A percentile compares a stretch with the other conserved stretches of the same genome.
Conservation (phyloP, 2,329 filamentous ascomycete species). For the Sphaerostilbella broomeana region DNA sequence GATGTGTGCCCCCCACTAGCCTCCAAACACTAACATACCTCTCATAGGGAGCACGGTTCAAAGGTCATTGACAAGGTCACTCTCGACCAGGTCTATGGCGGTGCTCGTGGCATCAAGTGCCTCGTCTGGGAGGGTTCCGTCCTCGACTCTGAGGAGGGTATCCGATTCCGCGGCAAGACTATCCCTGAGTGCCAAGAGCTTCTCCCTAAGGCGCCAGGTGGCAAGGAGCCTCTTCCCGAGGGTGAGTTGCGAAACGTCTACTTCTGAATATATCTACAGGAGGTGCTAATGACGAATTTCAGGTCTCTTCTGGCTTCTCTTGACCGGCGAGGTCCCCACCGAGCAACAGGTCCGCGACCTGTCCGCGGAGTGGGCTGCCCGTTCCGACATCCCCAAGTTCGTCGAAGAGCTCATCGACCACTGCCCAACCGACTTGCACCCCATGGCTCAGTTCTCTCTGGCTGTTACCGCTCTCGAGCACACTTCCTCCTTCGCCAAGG, state of each 20-base stretch:
- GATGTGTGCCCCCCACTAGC: not conserved
- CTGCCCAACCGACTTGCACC: constrained; percentile 97
- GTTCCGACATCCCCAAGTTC: constrained; percentile 94
- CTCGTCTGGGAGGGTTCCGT: constrained; percentile 99
- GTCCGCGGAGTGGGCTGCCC: constrained; percentile 97
- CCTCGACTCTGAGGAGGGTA: constrained; percentile 96
- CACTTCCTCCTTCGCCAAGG: constrained; percentile 95
- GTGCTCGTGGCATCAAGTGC: constrained; percentile 97
- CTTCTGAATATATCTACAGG: not conserved
- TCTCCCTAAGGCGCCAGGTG: constrained; percentile 93
- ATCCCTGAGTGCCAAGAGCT: constrained; percentile 98
- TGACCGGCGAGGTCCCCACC: constrained; percentile 94
- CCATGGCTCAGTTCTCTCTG: constrained; percentile 98
- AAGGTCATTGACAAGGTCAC: constrained; percentile 97
- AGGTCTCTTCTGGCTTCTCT: constrained; percentile 98
- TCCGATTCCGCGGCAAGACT: constrained; percentile 98
- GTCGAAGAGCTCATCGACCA: constrained; percentile 99
- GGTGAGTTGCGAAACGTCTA: constrained; percentile 41
- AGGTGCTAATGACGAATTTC: constrained; percentile 2
- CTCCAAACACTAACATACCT: constrained; percentile 16
- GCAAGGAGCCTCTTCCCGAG: constrained; percentile 94
- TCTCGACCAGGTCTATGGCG: constrained; percentile 98
- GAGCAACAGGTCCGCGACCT: constrained; percentile 98
- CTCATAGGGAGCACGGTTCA: constrained; percentile 75
- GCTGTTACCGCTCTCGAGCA: constrained; percentile 98